A percentile compares a stretch with the other conserved stretches of the same genome.
Evolutionary conservation across 2,329 filamentous ascomycete genomes (phyloP).

Genomic region (Metarhizium humberi): DNA sequence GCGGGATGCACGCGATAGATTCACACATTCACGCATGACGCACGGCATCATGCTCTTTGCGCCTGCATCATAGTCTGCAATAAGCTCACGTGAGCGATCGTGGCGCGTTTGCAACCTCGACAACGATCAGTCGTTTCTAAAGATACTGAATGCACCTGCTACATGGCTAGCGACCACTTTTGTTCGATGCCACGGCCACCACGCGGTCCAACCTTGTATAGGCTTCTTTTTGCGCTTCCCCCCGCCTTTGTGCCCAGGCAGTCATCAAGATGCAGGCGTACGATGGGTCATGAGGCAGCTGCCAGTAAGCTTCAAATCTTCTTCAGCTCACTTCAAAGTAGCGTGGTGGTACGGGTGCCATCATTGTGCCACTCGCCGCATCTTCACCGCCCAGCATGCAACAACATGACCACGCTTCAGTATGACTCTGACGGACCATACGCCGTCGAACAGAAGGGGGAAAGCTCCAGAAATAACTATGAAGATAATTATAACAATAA

Average conservation of each 20-base stretch:
- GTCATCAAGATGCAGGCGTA: too few relatives aligned
- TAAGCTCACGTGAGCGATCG: too few relatives aligned
- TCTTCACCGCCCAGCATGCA: conserved; percentile 1
- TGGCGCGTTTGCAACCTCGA: too few relatives aligned
- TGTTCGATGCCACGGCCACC: not conserved
- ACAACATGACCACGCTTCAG: not conserved
- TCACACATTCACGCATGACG: not conserved
- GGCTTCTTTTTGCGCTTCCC: not conserved
- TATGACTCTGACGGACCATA: not conserved
- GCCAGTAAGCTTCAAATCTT: not conserved
- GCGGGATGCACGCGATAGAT: not conserved
- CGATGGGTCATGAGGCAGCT: not conserved
- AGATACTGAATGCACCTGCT: too few relatives aligned
- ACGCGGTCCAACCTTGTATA: not conserved
- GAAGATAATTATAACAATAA: too few relatives aligned
- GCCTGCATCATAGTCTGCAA: not conserved
- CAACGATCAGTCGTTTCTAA: too few relatives aligned
- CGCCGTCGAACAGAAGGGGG: not conserved
- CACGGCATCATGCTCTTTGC: not conserved
- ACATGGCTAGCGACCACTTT: not conserved
- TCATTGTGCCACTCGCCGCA: not conserved
- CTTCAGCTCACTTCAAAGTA: not conserved
- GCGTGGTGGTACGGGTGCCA: not conserved
- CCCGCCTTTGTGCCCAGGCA: not conserved
- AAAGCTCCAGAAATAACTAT: not conserved